Evolutionary conservation across 192 early-diverging fungal genomes (phyloP), one percentile per base, ranked within the genome.

Genomic region (Lobosporangium transversale): DNA sequence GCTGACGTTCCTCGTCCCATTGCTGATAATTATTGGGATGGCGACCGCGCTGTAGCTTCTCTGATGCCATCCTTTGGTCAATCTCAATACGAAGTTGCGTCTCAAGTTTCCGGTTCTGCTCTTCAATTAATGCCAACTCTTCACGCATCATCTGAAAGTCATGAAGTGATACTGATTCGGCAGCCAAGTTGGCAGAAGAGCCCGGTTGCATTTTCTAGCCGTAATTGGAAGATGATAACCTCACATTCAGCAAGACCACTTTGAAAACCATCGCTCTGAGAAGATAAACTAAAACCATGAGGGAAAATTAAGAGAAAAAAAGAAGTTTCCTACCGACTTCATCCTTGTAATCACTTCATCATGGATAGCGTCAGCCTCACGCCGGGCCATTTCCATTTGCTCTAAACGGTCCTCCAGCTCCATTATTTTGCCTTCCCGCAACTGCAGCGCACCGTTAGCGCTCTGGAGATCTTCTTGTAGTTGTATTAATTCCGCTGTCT

Each of bases 341-440:
- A 80, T 59, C 42, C 43, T 62, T 1, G 55, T 32, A 44, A 81
- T 56, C 12, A 78, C 56, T 62, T 81, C 80, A 18, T 70, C 80
- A 52, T 78, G 71, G 15, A 78, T 36, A 8, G 66, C 74, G 31
- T 76, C 73, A 1, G 53, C 49, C 20, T 58, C 57, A 1, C 47
- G 66, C 29, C 55, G 27, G 0, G 56, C 35, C 23, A 53, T 50
- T 23, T 65, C 49, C 3, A 66, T 36, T 6, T 61, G 52, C 33
- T 70, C 60, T 2, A 78, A 36, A 15, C 49, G 44, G 24, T 62
- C 58, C 32, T 68, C 54, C 29, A 78, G 58, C 8, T 76, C 66
- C 27, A 53, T 24, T 53, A 78, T 81, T 36, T 31, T 43, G 6
- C 10, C 49, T 17, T 71, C 63, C 26, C 53, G 70, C 14, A 36